Base-by-base conservation (phyloP, 768 basidiomycete genomes). In the Boletus sp. region DNA sequence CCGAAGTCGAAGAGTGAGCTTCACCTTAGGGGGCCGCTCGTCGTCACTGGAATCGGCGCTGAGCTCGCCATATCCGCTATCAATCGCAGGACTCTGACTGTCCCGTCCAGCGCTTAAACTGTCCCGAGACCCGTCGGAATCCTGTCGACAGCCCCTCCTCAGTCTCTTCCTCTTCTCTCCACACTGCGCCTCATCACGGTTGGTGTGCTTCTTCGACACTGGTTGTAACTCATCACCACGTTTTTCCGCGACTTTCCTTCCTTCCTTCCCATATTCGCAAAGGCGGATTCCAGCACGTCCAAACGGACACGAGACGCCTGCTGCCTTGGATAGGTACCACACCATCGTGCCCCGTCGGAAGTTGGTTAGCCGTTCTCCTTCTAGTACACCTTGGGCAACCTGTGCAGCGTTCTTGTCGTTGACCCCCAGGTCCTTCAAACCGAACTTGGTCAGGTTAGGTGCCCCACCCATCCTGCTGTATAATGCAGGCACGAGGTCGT, bases 281-380 rank as follows among this genome's bases (percentile, higher is more conserved):
- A 89, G 78, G 37, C 83, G 78, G 49, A 92, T 86, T n/a, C 88
- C 87, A 1, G 81, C 85, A 56, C 83, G 78, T 6, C 85, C 75
- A 68, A 92, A 92, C 5, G 89, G 89, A 71, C 89, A 91, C 0
- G 85, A 83, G 7, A 84, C 80, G 49, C 90, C 90, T 9, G 88
- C 83, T 17, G 86, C 87, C 62, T 83, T 81, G 67, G 84, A 85
- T 56, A 92, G 78, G 70, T 90, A 92, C 88, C 88, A 92, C 15
- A 92, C 88, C 65, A 83, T 82, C 44, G 89, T 92, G 32, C 90
- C 90, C 36, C 85, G 80, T 55, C 89, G 79, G 66, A 90, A 92
- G 70, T 89, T 89, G 18, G 89, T 90, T 39, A 78, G 60, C 35
- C 86, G 77, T 53, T 67, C 70, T 36, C 37, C 57, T 47, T 72